phyloP scores from a whole-genome alignment of 2,329 filamentous ascomycete genomes.

The Stemphylium vesicarium region DNA sequence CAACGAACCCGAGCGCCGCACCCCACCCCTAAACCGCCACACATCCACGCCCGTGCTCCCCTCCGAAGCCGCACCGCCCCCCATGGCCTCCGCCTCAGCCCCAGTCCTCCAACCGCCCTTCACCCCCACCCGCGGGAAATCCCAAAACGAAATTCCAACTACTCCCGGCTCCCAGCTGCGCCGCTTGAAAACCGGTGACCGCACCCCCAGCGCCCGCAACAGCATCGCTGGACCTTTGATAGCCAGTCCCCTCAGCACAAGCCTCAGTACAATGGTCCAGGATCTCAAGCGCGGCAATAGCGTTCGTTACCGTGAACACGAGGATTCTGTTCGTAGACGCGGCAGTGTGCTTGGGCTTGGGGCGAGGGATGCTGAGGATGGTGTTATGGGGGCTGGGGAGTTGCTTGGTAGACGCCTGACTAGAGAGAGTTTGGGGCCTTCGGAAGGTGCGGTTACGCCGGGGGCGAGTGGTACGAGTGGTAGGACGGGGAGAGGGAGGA shows the following conservation, averaged over 20 bases:
- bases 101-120: conserved; percentile 24
- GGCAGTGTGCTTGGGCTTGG: conserved; percentile 14
- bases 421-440: conserved; percentile 5
- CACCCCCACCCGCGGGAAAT: conserved; percentile 17
- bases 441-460: background rate
- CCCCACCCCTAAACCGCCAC: conserved; percentile 25
- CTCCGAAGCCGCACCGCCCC: conserved; percentile 32
- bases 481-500: conserved; percentile 20
- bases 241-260: conserved; percentile 65
- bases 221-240: conserved; percentile 63
- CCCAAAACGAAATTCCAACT: conserved; percentile 20
- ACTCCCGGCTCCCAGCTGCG: conserved; percentile 33
- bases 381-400: conserved; percentile 20
- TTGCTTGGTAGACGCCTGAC: conserved; percentile 33
- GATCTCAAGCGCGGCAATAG: conserved; percentile 66
- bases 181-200: conserved; percentile 40
- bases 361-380: conserved; percentile 10
- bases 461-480: background rate
- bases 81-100: conserved; percentile 19
- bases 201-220: conserved; percentile 49
- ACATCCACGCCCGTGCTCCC: conserved; percentile 41
- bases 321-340: background rate
- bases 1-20: conserved; percentile 4
- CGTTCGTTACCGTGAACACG: conserved; percentile 4
- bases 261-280: conserved; percentile 68